Conservation (phyloP, 305 asterid species). For the Solanum hybrid region DNA sequence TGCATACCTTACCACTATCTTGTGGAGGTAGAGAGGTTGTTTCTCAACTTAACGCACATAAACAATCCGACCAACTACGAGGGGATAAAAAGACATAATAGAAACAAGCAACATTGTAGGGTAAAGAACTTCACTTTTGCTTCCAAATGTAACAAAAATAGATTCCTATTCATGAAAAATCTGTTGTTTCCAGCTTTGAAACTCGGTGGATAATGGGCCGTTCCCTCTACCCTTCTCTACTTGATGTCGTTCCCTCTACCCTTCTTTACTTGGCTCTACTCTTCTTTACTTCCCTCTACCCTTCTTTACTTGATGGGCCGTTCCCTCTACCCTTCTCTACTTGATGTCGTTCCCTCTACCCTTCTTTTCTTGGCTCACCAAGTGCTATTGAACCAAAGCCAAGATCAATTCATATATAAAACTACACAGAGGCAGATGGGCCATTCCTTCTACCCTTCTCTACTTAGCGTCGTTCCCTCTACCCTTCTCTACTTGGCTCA, state of each 20-base stretch:
- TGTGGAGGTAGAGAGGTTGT: neutral
- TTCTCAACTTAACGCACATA: neutral
- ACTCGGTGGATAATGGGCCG: neutral
- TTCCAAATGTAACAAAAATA: neutral
- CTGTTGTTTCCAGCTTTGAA: neutral
- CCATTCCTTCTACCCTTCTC: neutral
- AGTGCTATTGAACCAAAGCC: too few relatives aligned
- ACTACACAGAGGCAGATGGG: too few relatives aligned
- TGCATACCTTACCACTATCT: neutral
- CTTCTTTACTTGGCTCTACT: too few relatives aligned
- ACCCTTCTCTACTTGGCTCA: neutral
- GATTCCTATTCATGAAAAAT: neutral
- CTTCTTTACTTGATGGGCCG: too few relatives aligned
- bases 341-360: too few relatives aligned
- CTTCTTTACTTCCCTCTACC: too few relatives aligned
- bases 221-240: neutral
- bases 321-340: too few relatives aligned
- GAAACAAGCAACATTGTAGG: neutral
- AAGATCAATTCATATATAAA: too few relatives aligned
- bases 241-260: too few relatives aligned
- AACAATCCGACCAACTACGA: neutral
- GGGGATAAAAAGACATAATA: neutral
- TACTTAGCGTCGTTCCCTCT: neutral
- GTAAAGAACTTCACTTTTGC: neutral
- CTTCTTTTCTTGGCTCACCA: too few relatives aligned